Conservation (phyloP, 2,329 filamentous ascomycete species). For the Claviceps arundinis region DNA sequence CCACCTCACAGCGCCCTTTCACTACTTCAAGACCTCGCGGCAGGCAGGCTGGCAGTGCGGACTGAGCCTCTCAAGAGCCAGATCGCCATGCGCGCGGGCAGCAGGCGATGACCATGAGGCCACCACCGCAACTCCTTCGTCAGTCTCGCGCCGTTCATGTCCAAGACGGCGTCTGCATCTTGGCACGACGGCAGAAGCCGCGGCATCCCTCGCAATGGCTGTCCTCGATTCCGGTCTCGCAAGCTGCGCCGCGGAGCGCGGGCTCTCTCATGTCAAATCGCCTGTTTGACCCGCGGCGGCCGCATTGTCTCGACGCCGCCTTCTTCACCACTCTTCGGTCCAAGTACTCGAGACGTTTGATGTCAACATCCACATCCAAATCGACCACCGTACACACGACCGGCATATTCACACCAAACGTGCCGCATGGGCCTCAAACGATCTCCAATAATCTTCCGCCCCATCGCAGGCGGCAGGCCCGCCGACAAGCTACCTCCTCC, state of each 20-base stretch:
- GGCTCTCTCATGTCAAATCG: conserved; percentile 24
- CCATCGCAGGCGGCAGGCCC: conserved; percentile 22
- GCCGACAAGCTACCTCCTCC: conserved; percentile 11
- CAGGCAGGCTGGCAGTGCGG: neutral
- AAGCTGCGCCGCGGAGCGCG: conserved; percentile 11
- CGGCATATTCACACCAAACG: conserved; percentile 8
- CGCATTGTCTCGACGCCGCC: conserved; percentile 19
- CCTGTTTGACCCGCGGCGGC: conserved; percentile 18
- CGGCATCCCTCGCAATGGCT: conserved; percentile 15
- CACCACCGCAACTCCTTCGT: conserved; percentile 18
- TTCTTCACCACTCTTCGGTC: conserved; percentile 15
- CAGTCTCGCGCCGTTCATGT: conserved; percentile 15
- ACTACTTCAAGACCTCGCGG: neutral
- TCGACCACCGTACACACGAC: conserved; percentile 5
- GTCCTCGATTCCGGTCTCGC: conserved; percentile 15
- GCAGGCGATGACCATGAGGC: conserved; percentile 19
- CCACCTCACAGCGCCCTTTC: neutral
- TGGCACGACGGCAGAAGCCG: conserved; percentile 6
- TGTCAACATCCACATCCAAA: conserved; percentile 13
- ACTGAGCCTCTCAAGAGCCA: neutral
- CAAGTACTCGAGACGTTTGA: conserved; percentile 13
- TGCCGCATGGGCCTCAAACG: conserved; percentile 11
- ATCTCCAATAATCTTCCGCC: conserved; percentile 15
- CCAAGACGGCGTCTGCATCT: conserved; percentile 10
- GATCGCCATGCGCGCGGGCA: conserved; percentile 16